Evolutionary conservation across 2,329 filamentous ascomycete genomes (phyloP).

Genomic region (Pseudocercospora fuligena): DNA sequence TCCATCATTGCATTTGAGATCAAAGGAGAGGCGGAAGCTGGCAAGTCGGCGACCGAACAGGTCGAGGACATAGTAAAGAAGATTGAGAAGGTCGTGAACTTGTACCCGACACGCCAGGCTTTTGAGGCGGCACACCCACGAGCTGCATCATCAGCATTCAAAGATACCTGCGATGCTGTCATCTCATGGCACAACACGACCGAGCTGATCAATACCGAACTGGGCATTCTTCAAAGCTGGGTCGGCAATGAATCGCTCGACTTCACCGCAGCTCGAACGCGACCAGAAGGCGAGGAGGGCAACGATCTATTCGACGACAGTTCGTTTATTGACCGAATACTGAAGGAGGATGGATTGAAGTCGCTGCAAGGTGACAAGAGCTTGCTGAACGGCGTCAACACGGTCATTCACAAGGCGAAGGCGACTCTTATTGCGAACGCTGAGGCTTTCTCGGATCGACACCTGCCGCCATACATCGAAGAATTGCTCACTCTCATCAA

Average conservation of each 20-base stretch:
- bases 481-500: conserved; percentile 95
- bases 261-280: conserved; percentile 76
- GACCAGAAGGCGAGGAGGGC: conserved; percentile 63
- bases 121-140: conserved; percentile 76
- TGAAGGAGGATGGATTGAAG: conserved; percentile 94
- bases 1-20: conserved; percentile 93
- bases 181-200: conserved; percentile 98
- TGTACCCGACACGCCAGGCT: conserved; percentile 80
- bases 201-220: conserved; percentile 91
- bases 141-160: conserved; percentile 76
- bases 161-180: conserved; percentile 83
- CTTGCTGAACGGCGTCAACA: conserved; percentile 81
- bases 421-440: conserved; percentile 86
- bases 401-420: conserved; percentile 92
- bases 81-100: conserved; percentile 83
- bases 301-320: conserved; percentile 84
- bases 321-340: conserved; percentile 88
- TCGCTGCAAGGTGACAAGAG: conserved; percentile 84
- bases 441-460: conserved; percentile 80
- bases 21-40: conserved; percentile 88
- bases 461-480: conserved; percentile 94
- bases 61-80: conserved; percentile 87
- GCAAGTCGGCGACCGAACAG: conserved; percentile 85
- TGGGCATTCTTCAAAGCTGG: conserved; percentile 91
- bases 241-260: conserved; percentile 95